A percentile compares a stretch with the other conserved stretches of the same genome.
phyloP scores from a whole-genome alignment of 805 yeast species.

The Spencermartinsiella europaea region DNA sequence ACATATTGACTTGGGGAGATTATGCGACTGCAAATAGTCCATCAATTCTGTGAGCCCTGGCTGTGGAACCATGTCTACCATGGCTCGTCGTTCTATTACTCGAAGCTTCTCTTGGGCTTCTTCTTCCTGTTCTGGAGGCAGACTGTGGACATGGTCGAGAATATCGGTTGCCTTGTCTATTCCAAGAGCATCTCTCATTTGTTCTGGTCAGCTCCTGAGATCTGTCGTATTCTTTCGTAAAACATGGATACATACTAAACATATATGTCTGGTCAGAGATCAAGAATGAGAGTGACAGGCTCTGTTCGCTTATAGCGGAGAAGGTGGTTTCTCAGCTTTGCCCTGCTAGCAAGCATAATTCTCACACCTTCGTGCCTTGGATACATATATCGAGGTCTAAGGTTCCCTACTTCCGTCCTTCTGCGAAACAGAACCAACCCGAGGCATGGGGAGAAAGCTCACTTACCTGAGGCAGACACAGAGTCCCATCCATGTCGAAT shows the following conservation, averaged over 20 bases:
- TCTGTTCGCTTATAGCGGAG: no score
- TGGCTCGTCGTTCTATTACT: conserved; percentile 56
- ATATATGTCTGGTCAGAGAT: conserved; percentile 15
- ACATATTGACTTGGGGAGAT: conserved; percentile 50
- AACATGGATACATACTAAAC: conserved; percentile 14
- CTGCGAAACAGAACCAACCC: neutral
- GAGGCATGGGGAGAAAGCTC: neutral
- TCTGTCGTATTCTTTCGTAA: neutral
- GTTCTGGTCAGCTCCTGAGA: conserved; percentile 30
- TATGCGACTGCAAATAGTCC: conserved; percentile 26
- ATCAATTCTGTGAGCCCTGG: conserved; percentile 45
- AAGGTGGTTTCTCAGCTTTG: no score
- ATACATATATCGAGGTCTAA: no score
- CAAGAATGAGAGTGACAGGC: neutral
- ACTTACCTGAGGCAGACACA: conserved; percentile 54
- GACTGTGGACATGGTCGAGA: conserved; percentile 43
- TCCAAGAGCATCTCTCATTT: conserved; percentile 58
- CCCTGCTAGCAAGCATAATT: no score
- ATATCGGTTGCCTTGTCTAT: conserved; percentile 47
- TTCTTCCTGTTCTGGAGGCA: conserved; percentile 37
- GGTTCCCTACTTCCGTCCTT: neutral
- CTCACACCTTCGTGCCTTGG: no score
- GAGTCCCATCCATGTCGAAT: conserved; percentile 79
- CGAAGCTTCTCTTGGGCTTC: conserved; percentile 45
- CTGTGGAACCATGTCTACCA: conserved; percentile 49